These are phyloP conservation scores for Echinosophora koreensis DNA, from an alignment of 306 rosid species.

Conservation along the genomic window DNA sequence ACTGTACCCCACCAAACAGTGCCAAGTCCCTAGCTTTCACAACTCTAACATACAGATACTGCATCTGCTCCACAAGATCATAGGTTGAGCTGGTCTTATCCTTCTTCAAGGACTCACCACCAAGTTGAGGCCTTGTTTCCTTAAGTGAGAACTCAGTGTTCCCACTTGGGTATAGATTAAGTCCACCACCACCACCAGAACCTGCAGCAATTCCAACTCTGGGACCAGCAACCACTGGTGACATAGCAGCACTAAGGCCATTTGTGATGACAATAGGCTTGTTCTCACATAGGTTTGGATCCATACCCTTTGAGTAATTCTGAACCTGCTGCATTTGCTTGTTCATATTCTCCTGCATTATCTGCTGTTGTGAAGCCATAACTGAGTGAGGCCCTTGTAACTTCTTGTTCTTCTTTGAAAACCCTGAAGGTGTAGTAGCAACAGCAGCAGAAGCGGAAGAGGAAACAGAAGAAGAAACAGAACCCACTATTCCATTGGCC, in stretches of 20 bases:
- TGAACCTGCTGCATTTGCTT: conserved; percentile 47
- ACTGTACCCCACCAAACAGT: conserved; percentile 54
- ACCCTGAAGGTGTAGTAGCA: conserved; percentile 47
- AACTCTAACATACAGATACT: conserved; percentile 65
- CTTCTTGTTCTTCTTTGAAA: conserved; percentile 60
- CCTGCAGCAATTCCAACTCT: conserved; percentile 19
- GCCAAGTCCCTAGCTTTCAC: conserved; percentile 56
- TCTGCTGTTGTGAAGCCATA: conserved; percentile 49
- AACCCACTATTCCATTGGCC: conserved; percentile 45
- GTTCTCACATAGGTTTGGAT: conserved; percentile 49
- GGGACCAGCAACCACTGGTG: conserved; percentile 31
- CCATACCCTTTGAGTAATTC: conserved; percentile 52
- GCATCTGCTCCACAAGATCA: conserved; percentile 73
- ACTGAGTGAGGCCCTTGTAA: conserved; percentile 49
- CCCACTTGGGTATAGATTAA: conserved; percentile 42
- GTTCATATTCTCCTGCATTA: conserved; percentile 39
- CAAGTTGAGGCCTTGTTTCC: conserved; percentile 69
- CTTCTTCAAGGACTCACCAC: conserved; percentile 63
- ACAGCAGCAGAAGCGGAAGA: conserved; percentile 35
- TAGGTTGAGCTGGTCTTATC: conserved; percentile 68
- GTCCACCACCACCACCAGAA: conserved; percentile 31
- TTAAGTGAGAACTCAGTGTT: conserved; percentile 61
- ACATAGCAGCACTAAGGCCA: conserved; percentile 45
- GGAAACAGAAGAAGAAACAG: conserved; percentile 13
- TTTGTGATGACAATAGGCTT: conserved; percentile 56